Evolutionary conservation across 2,329 filamentous ascomycete genomes (phyloP).

Genomic region (Alternaria brassicicola): DNA sequence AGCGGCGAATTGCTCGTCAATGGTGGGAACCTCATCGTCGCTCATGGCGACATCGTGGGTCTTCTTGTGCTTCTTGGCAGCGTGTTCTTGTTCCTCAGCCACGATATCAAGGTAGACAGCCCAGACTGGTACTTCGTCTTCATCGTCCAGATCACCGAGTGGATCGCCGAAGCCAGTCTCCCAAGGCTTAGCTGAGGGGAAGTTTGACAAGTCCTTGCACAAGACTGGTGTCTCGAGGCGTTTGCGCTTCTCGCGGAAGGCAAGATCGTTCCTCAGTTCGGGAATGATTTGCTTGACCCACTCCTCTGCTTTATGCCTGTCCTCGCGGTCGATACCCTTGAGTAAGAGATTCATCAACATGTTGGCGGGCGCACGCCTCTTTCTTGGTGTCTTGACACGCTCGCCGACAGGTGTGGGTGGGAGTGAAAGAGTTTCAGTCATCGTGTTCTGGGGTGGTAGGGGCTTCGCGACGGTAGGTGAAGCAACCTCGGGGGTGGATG

Average conservation of each 20-base stretch:
- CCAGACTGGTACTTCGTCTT: conserved; percentile 39
- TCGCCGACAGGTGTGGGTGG: conserved; percentile 39
- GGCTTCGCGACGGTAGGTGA: conserved; percentile 19
- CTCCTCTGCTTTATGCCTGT: conserved; percentile 25
- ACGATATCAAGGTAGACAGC: conserved; percentile 37
- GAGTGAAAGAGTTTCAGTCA: conserved; percentile 32
- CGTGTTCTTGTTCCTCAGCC: conserved; percentile 28
- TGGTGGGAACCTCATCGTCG: conserved; percentile 26
- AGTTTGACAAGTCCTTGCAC: conserved; percentile 33
- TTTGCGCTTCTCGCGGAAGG: conserved; percentile 37
- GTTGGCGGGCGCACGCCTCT: conserved; percentile 22
- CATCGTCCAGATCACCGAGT: conserved; percentile 35
- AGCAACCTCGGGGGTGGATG: conserved; percentile 4
- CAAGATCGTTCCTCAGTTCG: conserved; percentile 25
- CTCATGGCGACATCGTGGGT: conserved; percentile 13
- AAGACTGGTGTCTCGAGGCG: conserved; percentile 34
- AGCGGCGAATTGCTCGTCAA: conserved; percentile 27
- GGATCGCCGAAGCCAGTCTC: conserved; percentile 39
- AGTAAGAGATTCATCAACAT: conserved; percentile 25
- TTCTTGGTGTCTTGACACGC: conserved; percentile 24
- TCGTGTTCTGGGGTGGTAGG: conserved; percentile 17
- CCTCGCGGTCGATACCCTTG: conserved; percentile 27
- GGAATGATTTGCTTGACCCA: conserved; percentile 37
- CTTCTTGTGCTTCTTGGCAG: conserved; percentile 33
- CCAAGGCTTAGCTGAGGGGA: conserved; percentile 44